Evolutionary conservation across 352 stramenopile genomes (phyloP), one percentile per base, ranked within the genome.

Genomic region (Phytophthora agathidicida): DNA sequence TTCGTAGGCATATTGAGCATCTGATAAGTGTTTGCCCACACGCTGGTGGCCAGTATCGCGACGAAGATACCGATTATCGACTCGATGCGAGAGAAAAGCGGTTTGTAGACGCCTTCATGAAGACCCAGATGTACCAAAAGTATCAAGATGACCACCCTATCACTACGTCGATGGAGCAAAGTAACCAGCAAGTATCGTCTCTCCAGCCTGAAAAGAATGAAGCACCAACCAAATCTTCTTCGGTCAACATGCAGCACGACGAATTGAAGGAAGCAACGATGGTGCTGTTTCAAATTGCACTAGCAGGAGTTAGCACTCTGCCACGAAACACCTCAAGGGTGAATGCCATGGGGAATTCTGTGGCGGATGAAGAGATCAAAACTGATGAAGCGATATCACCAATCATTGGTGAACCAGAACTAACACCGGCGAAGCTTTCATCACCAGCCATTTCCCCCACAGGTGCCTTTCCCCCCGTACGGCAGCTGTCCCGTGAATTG

Each of bases 91-190:
- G 19, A 7, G 64, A 72, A 14, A 28, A 54, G 27, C 43, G 53
- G 7, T 75, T 86, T 3, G 46, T 73, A 7, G 47, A 61, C 7
- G 35, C 44, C 3, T 50, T 86, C 39, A 70, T 68, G 60, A 49
- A 74, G 35, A 77, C 75, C 1, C 73, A 86, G 20, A 83, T 83
- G 75, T 81, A 75, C 48, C 74, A 83, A 38, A 81, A 79, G 58
- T 81, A 83, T 32, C 59, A 62, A 42, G 75, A 83, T 24, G 75
- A 86, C 23, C 43, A 61, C 9, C 58, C 51, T 48, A 11, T 52
- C 16, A 10, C 48, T 24, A 8, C n/a, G 2, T 32, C 44, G 14
- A 38, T 7, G 2, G 50, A 71, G 7, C 19, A 41, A 47, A 51
- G 9, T 4, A 71, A 55, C 7, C 49, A 52, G 8, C 43, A 51